Conservation (phyloP, 441 rosid species). For the Pelargonium citronellum region DNA sequence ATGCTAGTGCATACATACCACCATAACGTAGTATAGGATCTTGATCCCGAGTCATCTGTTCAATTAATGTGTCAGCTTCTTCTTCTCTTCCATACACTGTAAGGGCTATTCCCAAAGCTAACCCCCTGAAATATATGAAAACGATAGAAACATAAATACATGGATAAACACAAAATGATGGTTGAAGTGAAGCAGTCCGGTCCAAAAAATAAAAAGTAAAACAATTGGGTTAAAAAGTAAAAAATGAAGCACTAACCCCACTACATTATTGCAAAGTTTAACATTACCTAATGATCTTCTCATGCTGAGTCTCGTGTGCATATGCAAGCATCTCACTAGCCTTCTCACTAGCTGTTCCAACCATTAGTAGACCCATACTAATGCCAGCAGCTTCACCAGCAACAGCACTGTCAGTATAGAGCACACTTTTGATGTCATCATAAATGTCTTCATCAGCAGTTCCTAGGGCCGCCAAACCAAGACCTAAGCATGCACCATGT, state of each 20-base stretch:
- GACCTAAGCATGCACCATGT: constrained; percentile 98
- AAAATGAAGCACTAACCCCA: background rate
- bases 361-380: constrained; percentile 94
- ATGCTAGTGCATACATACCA: constrained; percentile 94
- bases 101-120: constrained; percentile 85
- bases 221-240: background rate
- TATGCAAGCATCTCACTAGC: constrained; percentile 96
- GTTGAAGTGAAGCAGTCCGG: too few relatives aligned
- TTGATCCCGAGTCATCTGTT: constrained; percentile 96
- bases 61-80: constrained; percentile 89
- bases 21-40: constrained; percentile 97
- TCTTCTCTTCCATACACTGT: constrained; percentile 96
- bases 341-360: constrained; percentile 93
- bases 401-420: constrained; percentile 87
- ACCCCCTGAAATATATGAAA: constrained; percentile 44
- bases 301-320: constrained; percentile 97
- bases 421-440: constrained; percentile 74
- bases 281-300: constrained; percentile 85
- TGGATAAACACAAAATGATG: background rate
- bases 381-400: constrained; percentile 99
- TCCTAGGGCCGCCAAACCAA: constrained; percentile 95
- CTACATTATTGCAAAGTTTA: background rate
- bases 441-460: constrained; percentile 94
- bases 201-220: too few relatives aligned
- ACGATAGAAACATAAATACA: constrained; percentile 4